phyloP scores from a whole-genome alignment of 169 alveolate species.

The Cryptosporidium viatorum region DNA sequence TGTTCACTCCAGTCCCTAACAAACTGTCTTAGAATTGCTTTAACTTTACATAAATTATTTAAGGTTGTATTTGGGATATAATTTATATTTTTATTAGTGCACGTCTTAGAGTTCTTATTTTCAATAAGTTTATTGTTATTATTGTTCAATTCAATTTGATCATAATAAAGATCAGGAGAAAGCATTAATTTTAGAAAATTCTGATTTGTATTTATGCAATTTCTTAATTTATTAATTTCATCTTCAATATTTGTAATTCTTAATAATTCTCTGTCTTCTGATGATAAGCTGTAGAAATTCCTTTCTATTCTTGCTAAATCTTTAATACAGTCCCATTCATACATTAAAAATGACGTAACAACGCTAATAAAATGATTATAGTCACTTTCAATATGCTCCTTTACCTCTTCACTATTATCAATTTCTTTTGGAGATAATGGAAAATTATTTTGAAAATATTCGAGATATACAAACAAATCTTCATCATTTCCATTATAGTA shows the following conservation, averaged over 20 bases:
- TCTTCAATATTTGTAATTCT: constrained; percentile 7
- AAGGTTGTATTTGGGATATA: constrained; percentile 69
- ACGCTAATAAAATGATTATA: constrained; percentile 83
- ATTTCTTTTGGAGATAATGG: constrained; percentile 34
- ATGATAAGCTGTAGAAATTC: constrained; percentile 78
- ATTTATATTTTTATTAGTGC: not conserved
- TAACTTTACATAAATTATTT: constrained; percentile 83
- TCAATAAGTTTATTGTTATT: not conserved
- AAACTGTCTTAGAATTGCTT: constrained; percentile 94
- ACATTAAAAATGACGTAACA: constrained; percentile 85
- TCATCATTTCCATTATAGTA: constrained; percentile 53
- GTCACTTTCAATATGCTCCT: constrained; percentile 80
- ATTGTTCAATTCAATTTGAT: not conserved
- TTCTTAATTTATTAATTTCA: constrained; percentile 39
- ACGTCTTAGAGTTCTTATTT: not conserved
- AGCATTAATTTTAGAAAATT: constrained; percentile 53
- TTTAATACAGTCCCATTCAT: constrained; percentile 84
- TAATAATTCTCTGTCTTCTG: constrained; percentile 45
- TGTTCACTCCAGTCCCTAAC: constrained; percentile 95
- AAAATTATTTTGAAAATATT: constrained; percentile 23
- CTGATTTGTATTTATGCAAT: constrained; percentile 36
- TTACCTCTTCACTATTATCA: not conserved
- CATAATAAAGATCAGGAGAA: constrained; percentile 53
- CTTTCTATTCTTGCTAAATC: constrained; percentile 85
- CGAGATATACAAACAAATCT: constrained; percentile 37